Conservation (phyloP, 1,139 yeast genomes). For the Candida sp. region DNA sequence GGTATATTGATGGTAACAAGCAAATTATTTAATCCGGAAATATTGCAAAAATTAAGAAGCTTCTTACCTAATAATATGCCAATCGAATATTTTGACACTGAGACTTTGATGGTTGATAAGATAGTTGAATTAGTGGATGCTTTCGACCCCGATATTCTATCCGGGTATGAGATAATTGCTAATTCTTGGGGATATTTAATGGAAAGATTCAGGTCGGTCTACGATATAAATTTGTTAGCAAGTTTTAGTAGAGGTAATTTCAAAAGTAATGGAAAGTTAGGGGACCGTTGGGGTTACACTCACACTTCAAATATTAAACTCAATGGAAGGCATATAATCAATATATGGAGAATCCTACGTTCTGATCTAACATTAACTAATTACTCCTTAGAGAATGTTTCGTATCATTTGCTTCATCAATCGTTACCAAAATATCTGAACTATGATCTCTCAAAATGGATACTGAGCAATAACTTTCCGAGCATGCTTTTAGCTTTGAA, state of each 20-base stretch:
- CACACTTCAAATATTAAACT: conserved; percentile 70
- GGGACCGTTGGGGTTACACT: conserved; percentile 80
- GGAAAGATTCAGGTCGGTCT: conserved; percentile 52
- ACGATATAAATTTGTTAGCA: conserved; percentile 51
- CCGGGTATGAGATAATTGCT: conserved; percentile 82
- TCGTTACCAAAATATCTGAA: conserved; percentile 62
- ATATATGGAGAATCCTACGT: conserved; percentile 78
- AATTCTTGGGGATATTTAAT: conserved; percentile 88
- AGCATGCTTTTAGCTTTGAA: conserved; percentile 35
- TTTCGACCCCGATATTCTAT: conserved; percentile 82
- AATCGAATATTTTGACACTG: conserved; percentile 41
- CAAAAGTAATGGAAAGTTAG: conserved; percentile 50
- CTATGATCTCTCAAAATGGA: conserved; percentile 52
- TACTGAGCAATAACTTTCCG: conserved; percentile 21
- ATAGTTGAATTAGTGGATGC: conserved; percentile 54
- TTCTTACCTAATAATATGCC: conserved; percentile 3
- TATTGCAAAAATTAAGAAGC: conserved; percentile 6
- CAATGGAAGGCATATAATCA: conserved; percentile 78
- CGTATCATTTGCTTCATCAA: conserved; percentile 62
- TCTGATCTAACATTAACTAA: conserved; percentile 60
- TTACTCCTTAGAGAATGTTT: conserved; percentile 76
- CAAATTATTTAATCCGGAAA: conserved; percentile 8
- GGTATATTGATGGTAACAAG: conserved; percentile 15
- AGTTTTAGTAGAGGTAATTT: conserved; percentile 41
- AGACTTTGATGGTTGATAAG: conserved; percentile 52